Evolutionary conservation across 139 green algal genomes (phyloP), one percentile per base, ranked within the genome.

Genomic region (Asterochloris sp.): DNA sequence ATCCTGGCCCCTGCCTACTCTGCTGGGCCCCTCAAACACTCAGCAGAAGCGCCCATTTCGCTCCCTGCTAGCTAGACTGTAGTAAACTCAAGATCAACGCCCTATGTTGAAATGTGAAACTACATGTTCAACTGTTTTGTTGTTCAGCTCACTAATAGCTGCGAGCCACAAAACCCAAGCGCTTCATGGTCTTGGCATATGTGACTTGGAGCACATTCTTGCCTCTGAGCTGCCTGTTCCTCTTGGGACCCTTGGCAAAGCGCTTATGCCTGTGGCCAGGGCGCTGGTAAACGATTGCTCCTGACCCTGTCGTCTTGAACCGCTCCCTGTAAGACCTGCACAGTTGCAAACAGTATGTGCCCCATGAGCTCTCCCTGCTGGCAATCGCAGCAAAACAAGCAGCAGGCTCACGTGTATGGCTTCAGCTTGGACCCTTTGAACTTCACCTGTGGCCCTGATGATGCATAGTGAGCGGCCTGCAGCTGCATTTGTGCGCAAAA

Each of bases 191-290:
- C 62, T 83, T 85, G 26, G 86, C 87, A 62, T 87, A 90, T 1
- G 82, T 76, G 8, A 76, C 27, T 24, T 76, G 75, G 26, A 91
- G 6, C 12, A 83, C 16, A 63, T 79, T 21, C 11, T 76, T 80
- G 17, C 82, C 79, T 10, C 66, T 60, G 10, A 91, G 76, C 15
- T 83, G 61, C 14, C 73, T 62, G 1, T 86, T 76, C 24, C 85
- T 78, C 38, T 84, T 62, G 9, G 66, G 73, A 13, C 54, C 61
- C 76, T 91, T 91, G 61, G 81, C 87, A 63, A 82, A 89, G 19
- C 87, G 82, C 69, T 91, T 91, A 76, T 91, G 88, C 61, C 90
- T 82, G 64, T 86, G 75, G 9, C 88, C 86, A 16, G 88, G 82
- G 2, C 84, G 69, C 24, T 79, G 82, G 38, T 75, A 86, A 60